Evolutionary conservation across 2,329 filamentous ascomycete species (phyloP), one percentile per base, ranked within the genome.

Genomic region (Thelonectria discophora): DNA sequence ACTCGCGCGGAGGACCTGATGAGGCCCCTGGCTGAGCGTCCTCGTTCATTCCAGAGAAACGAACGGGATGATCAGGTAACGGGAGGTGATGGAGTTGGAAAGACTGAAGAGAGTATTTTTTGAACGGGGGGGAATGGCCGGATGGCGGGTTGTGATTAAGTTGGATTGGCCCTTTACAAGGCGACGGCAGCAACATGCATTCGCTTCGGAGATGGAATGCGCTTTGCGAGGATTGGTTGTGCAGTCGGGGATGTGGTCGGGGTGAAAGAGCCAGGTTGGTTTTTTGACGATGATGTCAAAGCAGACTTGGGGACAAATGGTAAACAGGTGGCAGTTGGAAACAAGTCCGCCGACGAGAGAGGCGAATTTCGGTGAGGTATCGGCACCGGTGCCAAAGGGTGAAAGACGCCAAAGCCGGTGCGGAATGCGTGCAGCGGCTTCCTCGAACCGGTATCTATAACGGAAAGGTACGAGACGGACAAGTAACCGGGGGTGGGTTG

Each of bases 1-100:
- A 37, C 47, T 78, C 75, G 45, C 73, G 75, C 54, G 71, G 71
- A 49, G 74, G 70, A 67, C 71, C 71, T 56, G 69, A 64, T 32
- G 69, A 58, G 64, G 67, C 65, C 62, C 67, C 63, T 37, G 69
- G 45, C 42, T 69, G 71, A 15, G 68, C 67, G 37, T 69, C 58
- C 62, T 77, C 70, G 66, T 71, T 74, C 77, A 78, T 77, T 52
- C 69, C 69, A 62, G 51, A 48, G 45, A 48, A 55, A 45, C 64
- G 55, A 61, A 58, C 58, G 55, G 45, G 43, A 34, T 48, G 40
- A 43, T 57, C 12, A 62, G 37, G 50, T 52, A n/a, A 17, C 18
- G 52, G 21, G 47, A 49, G n/a, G 40, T 27, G 13, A 30, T 34
- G 45, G 58, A 62, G 52, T 34, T 47, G 48, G 53, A 55, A 47